Base-by-base conservation (phyloP, 768 basidiomycete species). In the Kondoa subrosea region DNA sequence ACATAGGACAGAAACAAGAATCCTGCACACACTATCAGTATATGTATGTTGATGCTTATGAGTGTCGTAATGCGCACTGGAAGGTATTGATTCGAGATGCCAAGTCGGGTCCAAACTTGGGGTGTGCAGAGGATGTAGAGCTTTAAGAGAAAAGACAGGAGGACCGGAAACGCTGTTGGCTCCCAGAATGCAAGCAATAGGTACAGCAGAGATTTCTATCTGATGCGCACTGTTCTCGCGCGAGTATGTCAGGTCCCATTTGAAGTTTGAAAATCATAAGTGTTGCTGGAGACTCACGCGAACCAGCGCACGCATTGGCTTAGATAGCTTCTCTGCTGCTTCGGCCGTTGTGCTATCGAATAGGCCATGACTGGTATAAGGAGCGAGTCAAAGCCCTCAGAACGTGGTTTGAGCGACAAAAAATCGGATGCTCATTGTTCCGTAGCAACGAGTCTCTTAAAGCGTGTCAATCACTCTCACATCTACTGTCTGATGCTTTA, bases 21-120 rank as follows among this genome's bases (percentile, higher is more conserved):
- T 17, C 34, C 57, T 63, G 58, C 66, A 68, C 8, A 65, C 65
- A 29, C 58, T 40, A 66, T 57, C 40, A 50, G 66, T n/a, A 65
- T 16, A 33, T 64, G 66, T 56, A 65, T 65, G 63, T 33, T 57
- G 26, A 27, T 57, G 21, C 30, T 65, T 21, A n/a, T n/a, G 33
- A 26, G 40, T 17, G 3, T 33, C 40, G 60, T 68, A 64, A 50
- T 8, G 12, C 40, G 8, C 12, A 50, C 40, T 66, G 66, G 58
- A 40, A 57, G 29, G 65, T 31, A 31, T 58, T 56, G 30, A 32
- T 26, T 30, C 69, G n/a, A 63, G n/a, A 32, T 63, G 61, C 29
- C 27, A 63, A 17, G 61, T 63, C 1, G 69, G 66, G 57, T 67
- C 57, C 56, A 32, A 29, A 30, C 31, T 50, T 15, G 66, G 34